Percentiles rank a stretch among this genome's conserved stretches.
Conservation (phyloP, 2,329 filamentous ascomycete species). For the Phyllosticta citriasiana region DNA sequence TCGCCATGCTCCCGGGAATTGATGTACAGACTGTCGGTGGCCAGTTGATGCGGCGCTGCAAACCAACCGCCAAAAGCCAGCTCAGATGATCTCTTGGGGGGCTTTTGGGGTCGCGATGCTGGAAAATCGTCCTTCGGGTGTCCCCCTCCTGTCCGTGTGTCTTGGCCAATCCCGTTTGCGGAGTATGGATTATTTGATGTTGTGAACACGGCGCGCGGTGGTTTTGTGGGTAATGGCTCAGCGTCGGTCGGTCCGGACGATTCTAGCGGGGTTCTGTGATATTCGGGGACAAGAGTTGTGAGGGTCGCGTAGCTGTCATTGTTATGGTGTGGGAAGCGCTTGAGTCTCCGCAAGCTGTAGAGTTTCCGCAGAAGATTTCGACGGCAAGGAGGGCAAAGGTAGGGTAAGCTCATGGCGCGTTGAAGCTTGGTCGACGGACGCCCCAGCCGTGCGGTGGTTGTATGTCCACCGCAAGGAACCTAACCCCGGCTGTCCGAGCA, state of each 20-base stretch:
- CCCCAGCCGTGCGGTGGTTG: neutral
- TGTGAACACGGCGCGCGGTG: neutral
- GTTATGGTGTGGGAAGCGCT: neutral
- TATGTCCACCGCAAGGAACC: neutral
- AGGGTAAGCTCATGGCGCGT: slow-evolving; percentile 4
- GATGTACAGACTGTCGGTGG: neutral
- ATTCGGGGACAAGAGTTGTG: neutral
- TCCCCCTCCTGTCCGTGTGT: neutral
- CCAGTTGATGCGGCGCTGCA: neutral
- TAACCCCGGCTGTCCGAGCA: slow-evolving; percentile 1
- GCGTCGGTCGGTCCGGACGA: neutral
- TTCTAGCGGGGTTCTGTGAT: neutral
- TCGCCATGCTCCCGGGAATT: neutral
- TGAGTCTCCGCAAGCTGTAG: neutral
- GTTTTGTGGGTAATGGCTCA: neutral
- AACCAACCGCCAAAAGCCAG: neutral
- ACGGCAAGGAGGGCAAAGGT: slow-evolving; percentile 9
- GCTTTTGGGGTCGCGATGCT: neutral
- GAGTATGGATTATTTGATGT: neutral
- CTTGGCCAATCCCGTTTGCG: neutral
- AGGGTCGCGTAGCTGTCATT: neutral
- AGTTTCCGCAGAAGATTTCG: slow-evolving; percentile 1
- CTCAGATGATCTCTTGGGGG: neutral
- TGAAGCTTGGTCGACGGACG: neutral
- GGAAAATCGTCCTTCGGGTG: neutral